These are phyloP conservation scores for Citrullus mucosospermus DNA, from an alignment of 306 rosid genomes.

Conservation along the genomic window DNA sequence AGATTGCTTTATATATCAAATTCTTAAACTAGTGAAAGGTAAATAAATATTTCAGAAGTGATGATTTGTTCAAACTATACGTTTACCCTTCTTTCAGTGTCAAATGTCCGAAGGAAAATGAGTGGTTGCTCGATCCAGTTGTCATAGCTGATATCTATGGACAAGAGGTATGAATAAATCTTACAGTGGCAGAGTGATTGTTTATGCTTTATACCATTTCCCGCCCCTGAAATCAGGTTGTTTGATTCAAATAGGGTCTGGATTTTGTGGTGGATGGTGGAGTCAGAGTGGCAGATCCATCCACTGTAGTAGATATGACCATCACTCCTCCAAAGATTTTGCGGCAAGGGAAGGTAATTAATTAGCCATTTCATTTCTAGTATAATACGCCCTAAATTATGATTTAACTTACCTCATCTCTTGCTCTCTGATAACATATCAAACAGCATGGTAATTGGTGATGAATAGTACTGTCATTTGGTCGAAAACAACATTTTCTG, in stretches of 20 bases:
- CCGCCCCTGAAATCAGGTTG: background rate
- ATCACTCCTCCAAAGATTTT: constrained; percentile 60
- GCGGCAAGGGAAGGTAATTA: constrained; percentile 85
- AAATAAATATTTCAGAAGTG: background rate
- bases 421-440: background rate
- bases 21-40: background rate
- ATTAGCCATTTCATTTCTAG: background rate
- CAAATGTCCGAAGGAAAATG: constrained; percentile 57
- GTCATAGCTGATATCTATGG: constrained; percentile 76
- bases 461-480: background rate
- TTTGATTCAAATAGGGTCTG: constrained; percentile 51
- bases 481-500: background rate
- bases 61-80: background rate
- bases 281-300: constrained; percentile 78
- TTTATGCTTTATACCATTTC: background rate
- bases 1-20: background rate
- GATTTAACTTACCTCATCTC: background rate
- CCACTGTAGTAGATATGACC: constrained; percentile 90
- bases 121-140: constrained; percentile 84
- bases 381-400: background rate
- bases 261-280: constrained; percentile 93
- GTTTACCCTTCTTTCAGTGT: constrained; percentile 38
- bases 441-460: background rate
- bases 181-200: background rate
- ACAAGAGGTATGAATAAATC: constrained; percentile 55